phyloP scores from a whole-genome alignment of 768 basidiomycete genomes.

The Pulveroboletus sp. region DNA sequence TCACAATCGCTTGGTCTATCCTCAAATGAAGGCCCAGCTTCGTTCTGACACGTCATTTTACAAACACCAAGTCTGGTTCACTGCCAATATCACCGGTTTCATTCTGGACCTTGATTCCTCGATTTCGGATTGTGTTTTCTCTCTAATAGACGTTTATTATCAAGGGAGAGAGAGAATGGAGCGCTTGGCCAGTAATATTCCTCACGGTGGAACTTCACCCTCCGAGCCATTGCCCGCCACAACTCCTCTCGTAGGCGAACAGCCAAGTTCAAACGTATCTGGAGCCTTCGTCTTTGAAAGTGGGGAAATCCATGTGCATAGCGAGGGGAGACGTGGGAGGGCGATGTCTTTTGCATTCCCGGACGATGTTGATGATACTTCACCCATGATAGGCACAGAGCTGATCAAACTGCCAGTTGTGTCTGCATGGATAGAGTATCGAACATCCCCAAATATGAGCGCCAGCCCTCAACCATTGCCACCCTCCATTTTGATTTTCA shows the following conservation, averaged over 20 bases:
- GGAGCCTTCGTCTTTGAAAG: slow-evolving; percentile 74
- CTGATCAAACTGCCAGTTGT: slow-evolving; percentile 70
- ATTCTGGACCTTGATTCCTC: slow-evolving; percentile 78
- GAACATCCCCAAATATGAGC: slow-evolving; percentile 45
- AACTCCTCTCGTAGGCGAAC: slow-evolving; percentile 14
- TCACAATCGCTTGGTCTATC: slow-evolving; percentile 70
- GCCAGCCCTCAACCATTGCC: slow-evolving; percentile 35
- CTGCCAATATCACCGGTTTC: slow-evolving; percentile 77
- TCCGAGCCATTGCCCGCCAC: slow-evolving; percentile 3
- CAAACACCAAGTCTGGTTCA: slow-evolving; percentile 53
- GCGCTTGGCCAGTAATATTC: slow-evolving; percentile 51
- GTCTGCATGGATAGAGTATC: slow-evolving; percentile 81
- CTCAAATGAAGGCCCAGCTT: slow-evolving; percentile 74
- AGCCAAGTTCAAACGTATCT: slow-evolving; percentile 55
- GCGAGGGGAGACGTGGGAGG: slow-evolving; percentile 39
- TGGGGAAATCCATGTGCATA: slow-evolving; percentile 76
- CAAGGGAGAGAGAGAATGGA: slow-evolving; percentile 77
- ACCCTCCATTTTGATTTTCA: slow-evolving; percentile 70
- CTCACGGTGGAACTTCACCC: slow-evolving; percentile 30
- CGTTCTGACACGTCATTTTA: slow-evolving; percentile 47
- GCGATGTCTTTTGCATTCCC: slow-evolving; percentile 32
- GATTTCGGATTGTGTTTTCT: slow-evolving; percentile 73
- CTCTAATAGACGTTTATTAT: slow-evolving; percentile 81
- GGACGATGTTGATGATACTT: slow-evolving; percentile 50
- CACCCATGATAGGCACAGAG: slow-evolving; percentile 48